Evolutionary conservation across 2,329 filamentous ascomycete genomes (phyloP), one percentile per base, ranked within the genome.

Genomic region (Diaporthe eres): DNA sequence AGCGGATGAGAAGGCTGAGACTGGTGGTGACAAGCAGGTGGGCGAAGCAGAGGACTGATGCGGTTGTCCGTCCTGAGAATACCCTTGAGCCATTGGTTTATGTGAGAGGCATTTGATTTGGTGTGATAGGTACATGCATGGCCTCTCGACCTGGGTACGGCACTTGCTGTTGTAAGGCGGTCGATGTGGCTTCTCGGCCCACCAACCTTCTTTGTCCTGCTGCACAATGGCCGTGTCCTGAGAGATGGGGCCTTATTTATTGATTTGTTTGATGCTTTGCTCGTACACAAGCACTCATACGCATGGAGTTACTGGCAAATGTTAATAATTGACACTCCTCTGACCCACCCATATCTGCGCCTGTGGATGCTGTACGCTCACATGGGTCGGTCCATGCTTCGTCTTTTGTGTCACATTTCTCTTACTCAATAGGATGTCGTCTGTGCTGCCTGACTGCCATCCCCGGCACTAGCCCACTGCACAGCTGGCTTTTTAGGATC

Each of bases 261-360:
- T 55, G 34, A n/a, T 53, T 53, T 51, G 34, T 44, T 55, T 72
- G 57, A 55, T 55, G 57, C 58, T 63, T 65, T 37, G 12, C 42
- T 47, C 44, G 60, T 73, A 75, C 68, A 73, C 70, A 34, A 47
- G 70, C 74, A 75, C 61, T 73, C 70, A 73, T 55, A 75, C 58
- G 70, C 60, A 75, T 44, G 70, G 74, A 73, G 74, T 75, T 75
- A 72, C 22, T 68, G 70, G 71, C 61, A 75, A 74, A 60, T 75
- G 47, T 44, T 68, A 68, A 47, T 67, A 68, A 28, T 53, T 44
- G 49, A 53, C 22, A 63, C 58, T 49, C 28, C 28, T 51, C 34
- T 42, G 47, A 31, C 15, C 8, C n/a, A 12, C 37, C 37, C 37
- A 39, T 12, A 39, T 39, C 37, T 39, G 37, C 10, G 37, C 37